Evolutionary conservation across 2,329 filamentous ascomycete genomes (phyloP), one percentile per base, ranked within the genome.

Genomic region (Trichophyton simii): DNA sequence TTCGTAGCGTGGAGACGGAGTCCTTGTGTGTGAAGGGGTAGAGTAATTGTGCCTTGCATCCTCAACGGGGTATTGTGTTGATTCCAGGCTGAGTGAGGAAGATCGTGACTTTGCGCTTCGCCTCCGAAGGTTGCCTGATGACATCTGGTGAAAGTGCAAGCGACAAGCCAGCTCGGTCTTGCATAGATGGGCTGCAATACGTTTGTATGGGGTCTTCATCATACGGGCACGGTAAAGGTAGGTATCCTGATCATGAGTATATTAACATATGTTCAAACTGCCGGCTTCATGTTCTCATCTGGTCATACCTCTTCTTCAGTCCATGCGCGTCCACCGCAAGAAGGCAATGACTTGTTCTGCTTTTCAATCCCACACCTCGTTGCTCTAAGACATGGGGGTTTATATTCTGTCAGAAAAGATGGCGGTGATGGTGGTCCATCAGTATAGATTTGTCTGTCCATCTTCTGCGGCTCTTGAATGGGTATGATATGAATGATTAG

Each of bases 131-230:
- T 83, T 89, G 62, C 88, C 88, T 72, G 91, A 88, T 65, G 87
- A 90, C 65, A 94, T 82, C 71, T 94, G 89, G 70, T 95, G 89
- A 72, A 89, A 92, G 75, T 94, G 89, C 65, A 95, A 82, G 65
- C 89, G 88, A 76, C 89, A 95, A 57, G 89, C 89, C 63, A 94
- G 80, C 77, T 94, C 89, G 0, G 89, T 94, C 79, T 94, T 95
- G 76, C 91, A 89, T 67, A 94, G 78, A 68, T 91, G 87, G 63
- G 86, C 83, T 62, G 89, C 89, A 71, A 94, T 94, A 72, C 92
- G 88, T 80, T 92, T 94, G 76, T 94, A 94, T 0, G 89, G 89
- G 85, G 92, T 90, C 77, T 92, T 92, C 70, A 91, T 87, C 69
- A 89, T 83, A 62, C 89, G 87, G 63, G 87, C 91, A 75, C 91